Evolutionary conservation across 2,329 filamentous ascomycete genomes (phyloP).

Genomic region (Alternaria atra): DNA sequence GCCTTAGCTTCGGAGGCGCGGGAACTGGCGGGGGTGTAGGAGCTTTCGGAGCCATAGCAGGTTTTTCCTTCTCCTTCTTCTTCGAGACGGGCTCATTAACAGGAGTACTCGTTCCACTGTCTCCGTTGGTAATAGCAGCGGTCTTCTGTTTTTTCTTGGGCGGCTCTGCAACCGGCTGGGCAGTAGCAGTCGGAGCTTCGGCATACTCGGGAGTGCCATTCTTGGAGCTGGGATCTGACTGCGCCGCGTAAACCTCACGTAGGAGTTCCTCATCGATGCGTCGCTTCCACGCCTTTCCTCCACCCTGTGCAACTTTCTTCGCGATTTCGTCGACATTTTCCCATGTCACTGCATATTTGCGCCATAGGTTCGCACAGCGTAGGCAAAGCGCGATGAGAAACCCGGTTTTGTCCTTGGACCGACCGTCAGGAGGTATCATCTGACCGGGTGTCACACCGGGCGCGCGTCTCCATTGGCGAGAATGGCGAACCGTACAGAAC

Average conservation of each 20-base stretch:
- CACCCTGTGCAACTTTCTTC: conserved; percentile 83
- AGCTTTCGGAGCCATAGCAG: conserved; percentile 57
- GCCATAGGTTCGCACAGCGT: conserved; percentile 91
- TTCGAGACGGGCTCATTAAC: conserved; percentile 52
- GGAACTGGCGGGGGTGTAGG: conserved; percentile 70
- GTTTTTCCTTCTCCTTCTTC: conserved; percentile 51
- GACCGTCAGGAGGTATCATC: conserved; percentile 72
- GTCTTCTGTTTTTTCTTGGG: conserved; percentile 69
- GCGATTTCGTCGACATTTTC: conserved; percentile 91
- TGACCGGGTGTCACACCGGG: conserved; percentile 78
- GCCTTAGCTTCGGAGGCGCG: conserved; percentile 79
- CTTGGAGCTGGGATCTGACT: conserved; percentile 39
- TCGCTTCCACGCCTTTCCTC: conserved; percentile 84
- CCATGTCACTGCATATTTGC: conserved; percentile 94
- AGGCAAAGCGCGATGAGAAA: conserved; percentile 85
- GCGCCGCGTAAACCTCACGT: conserved; percentile 65
- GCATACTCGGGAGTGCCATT: conserved; percentile 39
- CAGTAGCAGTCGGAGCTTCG: conserved; percentile 35
- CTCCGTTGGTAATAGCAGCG: conserved; percentile 53
- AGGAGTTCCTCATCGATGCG: conserved; percentile 93
- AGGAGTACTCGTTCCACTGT: conserved; percentile 58
- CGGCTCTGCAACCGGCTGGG: conserved; percentile 55
- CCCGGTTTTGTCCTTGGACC: conserved; percentile 79
- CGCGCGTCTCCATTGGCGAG: conserved; percentile 90
- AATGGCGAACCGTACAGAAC: conserved; percentile 82